Conservation (phyloP, 78 protist species). For the Speleostelium caveatum region DNA sequence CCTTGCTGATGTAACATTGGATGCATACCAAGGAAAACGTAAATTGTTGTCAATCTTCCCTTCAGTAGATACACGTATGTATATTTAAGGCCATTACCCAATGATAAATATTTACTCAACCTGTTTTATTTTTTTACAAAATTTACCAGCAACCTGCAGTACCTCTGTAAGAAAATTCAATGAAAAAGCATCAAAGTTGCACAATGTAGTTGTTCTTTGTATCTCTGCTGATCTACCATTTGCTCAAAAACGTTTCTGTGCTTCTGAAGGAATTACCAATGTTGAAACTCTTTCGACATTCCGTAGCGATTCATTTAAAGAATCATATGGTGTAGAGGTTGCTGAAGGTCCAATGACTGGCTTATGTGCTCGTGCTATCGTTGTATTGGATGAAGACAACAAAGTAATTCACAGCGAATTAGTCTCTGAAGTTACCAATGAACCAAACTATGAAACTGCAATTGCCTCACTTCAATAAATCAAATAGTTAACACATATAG, state of each 20-base stretch:
- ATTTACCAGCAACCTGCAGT: slow-evolving; percentile 2
- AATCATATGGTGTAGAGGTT: not conserved
- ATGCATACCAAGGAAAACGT: not conserved
- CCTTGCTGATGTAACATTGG: not conserved
- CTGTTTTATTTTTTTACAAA: no score
- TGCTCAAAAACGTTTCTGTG: not conserved
- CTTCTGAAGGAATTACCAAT: not conserved
- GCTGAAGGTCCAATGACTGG: not conserved
- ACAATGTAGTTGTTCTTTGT: not conserved
- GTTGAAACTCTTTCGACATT: not conserved
- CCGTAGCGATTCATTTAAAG: not conserved
- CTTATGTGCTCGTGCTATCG: not conserved
- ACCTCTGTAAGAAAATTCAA: not conserved
- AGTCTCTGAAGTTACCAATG: not conserved
- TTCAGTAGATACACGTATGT: not conserved
- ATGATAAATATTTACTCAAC: no score
- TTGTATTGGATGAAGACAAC: not conserved
- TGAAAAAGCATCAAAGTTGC: not conserved
- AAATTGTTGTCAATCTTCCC: not conserved
- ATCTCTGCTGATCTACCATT: not conserved
- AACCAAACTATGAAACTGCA: not conserved
- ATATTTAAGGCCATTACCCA: no score
- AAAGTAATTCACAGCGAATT: not conserved
- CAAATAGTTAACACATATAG: no score
- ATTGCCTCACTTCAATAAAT: not conserved